A percentile compares a stretch with the other conserved stretches of the same genome.
These are phyloP conservation scores for Fusarium kyushuense DNA, from an alignment of 2,329 filamentous ascomycete species.

Conservation along the genomic window DNA sequence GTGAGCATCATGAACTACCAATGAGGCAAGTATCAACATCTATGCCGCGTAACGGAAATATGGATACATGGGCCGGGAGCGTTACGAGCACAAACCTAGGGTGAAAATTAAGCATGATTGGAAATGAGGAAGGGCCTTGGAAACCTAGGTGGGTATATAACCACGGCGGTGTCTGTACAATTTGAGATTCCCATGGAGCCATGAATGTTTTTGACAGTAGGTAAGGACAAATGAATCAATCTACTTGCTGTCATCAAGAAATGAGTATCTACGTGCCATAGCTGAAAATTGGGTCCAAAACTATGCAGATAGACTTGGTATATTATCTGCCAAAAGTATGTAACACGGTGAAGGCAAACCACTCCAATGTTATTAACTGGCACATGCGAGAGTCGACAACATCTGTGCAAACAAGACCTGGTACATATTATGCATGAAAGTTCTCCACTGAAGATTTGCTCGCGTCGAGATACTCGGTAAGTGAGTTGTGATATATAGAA, in stretches of 20 bases:
- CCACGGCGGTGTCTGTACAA: constrained; percentile 1
- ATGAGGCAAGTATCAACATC: constrained; percentile 41
- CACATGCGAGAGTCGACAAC: neutral
- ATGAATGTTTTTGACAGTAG: neutral
- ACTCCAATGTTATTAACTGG: neutral
- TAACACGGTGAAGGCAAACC: no score
- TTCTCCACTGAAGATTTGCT: constrained; percentile 13
- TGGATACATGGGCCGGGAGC: constrained; percentile 13
- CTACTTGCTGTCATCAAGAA: neutral
- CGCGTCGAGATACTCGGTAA: constrained; percentile 15
- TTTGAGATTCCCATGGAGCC: neutral
- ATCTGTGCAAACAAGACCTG: constrained; percentile 20
- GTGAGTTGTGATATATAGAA: constrained; percentile 29
- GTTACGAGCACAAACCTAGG: constrained; percentile 8
- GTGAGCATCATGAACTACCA: neutral
- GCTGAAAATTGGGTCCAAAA: neutral
- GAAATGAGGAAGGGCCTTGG: neutral
- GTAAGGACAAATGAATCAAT: neutral
- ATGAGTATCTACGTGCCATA: neutral
- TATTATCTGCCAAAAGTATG: no score
- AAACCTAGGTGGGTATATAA: neutral
- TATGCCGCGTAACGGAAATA: constrained; percentile 28
- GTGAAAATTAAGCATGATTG: constrained; percentile 30
- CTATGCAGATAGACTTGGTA: neutral
- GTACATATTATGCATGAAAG: neutral